A percentile compares a stretch with the other conserved stretches of the same genome.
Conservation (phyloP, 352 stramenopile species). For the Thalassiosira tumida region DNA sequence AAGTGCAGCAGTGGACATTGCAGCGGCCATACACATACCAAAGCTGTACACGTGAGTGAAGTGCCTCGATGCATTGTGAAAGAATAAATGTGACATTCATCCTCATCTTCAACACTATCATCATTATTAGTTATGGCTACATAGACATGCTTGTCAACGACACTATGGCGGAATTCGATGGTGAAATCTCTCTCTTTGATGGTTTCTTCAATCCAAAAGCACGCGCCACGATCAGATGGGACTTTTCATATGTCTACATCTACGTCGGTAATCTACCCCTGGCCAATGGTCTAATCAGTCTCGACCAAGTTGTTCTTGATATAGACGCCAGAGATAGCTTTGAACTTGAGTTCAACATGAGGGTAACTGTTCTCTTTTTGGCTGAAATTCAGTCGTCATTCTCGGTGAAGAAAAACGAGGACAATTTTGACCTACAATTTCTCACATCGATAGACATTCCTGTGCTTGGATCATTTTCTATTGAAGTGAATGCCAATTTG, state of each 20-base stretch:
- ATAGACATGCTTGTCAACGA: neutral
- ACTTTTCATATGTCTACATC: neutral
- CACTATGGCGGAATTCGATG: neutral
- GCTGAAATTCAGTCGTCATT: neutral
- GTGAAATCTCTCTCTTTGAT: neutral
- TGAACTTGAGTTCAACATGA: conserved; percentile 2
- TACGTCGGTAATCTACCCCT: neutral
- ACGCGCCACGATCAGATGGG: neutral
- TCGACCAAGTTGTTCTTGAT: neutral
- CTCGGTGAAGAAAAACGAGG: neutral
- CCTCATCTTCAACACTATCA: no score
- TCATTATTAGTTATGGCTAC: neutral
- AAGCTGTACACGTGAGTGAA: no score
- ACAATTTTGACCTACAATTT: neutral
- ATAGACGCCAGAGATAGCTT: neutral
- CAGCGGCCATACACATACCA: neutral
- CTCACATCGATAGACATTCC: neutral
- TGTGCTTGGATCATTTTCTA: neutral
- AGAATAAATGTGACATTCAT: no score
- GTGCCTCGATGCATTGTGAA: no score
- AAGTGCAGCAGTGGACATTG: neutral
- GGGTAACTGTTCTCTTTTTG: neutral
- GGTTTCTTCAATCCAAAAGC: neutral
- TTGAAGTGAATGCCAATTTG: neutral
- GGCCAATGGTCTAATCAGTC: neutral